Conservation (phyloP, 352 stramenopile genomes). For the Pythium diclinum region DNA sequence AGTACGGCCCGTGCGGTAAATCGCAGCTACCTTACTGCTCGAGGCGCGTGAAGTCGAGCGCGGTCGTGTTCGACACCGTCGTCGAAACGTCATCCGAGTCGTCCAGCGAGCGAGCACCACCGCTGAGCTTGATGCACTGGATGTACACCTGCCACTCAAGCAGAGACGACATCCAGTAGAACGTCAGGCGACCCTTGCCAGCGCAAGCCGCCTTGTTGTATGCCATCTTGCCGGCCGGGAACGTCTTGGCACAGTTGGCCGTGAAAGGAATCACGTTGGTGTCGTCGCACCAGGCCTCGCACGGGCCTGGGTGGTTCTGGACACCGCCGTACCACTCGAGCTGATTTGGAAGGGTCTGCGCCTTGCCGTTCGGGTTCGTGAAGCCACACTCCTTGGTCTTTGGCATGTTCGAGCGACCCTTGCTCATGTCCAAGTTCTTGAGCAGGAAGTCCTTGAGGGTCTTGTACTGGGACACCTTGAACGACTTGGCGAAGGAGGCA, state of each 20-base stretch:
- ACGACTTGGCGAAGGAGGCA: slow-evolving; percentile 15
- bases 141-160: slow-evolving; percentile 24
- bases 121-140: no score
- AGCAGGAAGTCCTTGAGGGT: slow-evolving; percentile 39
- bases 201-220: slow-evolving; percentile 28
- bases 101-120: no score
- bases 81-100: no score
- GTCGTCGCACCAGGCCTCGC: slow-evolving; percentile 44
- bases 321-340: slow-evolving; percentile 41
- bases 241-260: slow-evolving; percentile 18
- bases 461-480: slow-evolving; percentile 43
- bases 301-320: slow-evolving; percentile 36
- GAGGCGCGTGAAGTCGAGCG: no score
- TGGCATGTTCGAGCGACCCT: slow-evolving; percentile 25
- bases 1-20: no score
- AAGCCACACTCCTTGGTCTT: slow-evolving; percentile 35
- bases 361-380: slow-evolving; percentile 34
- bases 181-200: slow-evolving; percentile 21
- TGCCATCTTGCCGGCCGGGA: slow-evolving; percentile 18
- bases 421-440: slow-evolving; percentile 34
- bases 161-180: slow-evolving; percentile 26
- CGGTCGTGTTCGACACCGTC: no score
- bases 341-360: slow-evolving; percentile 33
- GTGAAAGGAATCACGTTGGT: slow-evolving; percentile 29
- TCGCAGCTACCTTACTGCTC: no score